Conservation (phyloP, 139 green algal genomes). For the Chlorella sp. region DNA sequence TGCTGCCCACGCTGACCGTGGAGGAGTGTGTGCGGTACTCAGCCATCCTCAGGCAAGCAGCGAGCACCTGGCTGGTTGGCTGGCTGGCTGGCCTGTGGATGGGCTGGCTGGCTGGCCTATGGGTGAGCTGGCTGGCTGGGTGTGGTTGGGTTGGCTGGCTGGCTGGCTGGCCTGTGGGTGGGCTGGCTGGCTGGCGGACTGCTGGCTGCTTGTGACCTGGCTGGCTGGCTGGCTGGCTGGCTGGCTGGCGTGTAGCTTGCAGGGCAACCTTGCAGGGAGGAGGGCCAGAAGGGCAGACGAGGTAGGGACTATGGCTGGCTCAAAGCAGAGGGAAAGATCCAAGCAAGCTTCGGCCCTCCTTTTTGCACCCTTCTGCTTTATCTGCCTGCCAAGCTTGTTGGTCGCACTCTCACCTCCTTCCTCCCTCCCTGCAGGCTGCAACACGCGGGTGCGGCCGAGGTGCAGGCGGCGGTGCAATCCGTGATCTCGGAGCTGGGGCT, state of each 20-base stretch:
- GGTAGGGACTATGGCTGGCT: background rate
- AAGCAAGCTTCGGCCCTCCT: background rate
- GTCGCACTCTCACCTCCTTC: background rate
- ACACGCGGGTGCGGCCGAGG: background rate
- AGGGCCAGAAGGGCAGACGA: no score
- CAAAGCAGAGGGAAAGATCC: no score
- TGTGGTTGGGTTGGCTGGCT: no score
- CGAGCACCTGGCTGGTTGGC: background rate
- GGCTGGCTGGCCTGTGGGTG: background rate
- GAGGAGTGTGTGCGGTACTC: constrained; percentile 72
- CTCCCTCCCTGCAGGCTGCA: background rate
- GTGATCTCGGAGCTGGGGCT: constrained; percentile 60
- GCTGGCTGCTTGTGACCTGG: no score
- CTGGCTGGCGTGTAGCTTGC: no score
- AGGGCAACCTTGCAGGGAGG: no score
- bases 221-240: no score
- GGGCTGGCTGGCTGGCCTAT: background rate
- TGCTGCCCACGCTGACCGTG: constrained; percentile 79
- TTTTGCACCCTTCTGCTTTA: background rate
- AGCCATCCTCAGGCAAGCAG: constrained; percentile 59
- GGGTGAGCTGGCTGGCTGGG: no score
- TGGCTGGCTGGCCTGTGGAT: background rate
- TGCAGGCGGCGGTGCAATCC: constrained; percentile 39
- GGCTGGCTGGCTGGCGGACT: background rate
- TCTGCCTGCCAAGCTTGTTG: background rate